Conservation (phyloP, 225 moss, liverwort and hornwort genomes). For the Bryoerythrophyllum caledonicum region DNA sequence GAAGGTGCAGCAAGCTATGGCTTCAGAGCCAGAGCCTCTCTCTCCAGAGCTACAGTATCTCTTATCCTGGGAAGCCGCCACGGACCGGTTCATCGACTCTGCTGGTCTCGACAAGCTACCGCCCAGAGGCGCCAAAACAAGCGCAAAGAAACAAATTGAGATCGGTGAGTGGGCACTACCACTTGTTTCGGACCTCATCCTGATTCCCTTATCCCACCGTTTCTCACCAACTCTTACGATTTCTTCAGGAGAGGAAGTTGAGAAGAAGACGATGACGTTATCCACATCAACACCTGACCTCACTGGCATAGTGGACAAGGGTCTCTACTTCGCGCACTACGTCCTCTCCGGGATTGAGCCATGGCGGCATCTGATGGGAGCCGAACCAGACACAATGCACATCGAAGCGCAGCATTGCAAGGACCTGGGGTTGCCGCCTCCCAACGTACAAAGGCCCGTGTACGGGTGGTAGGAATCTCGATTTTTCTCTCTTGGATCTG, state of each 20-base stretch:
- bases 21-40: constrained; percentile 90
- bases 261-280: constrained; percentile 77
- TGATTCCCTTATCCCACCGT: not conserved
- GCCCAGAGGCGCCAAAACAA: constrained; percentile 33
- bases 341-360: constrained; percentile 76
- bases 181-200: not conserved
- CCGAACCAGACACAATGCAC: constrained; percentile 58
- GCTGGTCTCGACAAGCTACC: constrained; percentile 71
- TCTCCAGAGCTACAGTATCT: constrained; percentile 79
- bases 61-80: constrained; percentile 98
- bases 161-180: constrained; percentile 38
- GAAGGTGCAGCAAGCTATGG: constrained; percentile 90
- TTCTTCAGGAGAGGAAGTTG: constrained; percentile 51
- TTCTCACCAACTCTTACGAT: constrained; percentile 6
- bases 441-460: constrained; percentile 74
- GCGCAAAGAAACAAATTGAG: constrained; percentile 30
- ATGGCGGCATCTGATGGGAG: constrained; percentile 59
- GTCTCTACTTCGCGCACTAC: constrained; percentile 62
- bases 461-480: constrained; percentile 76
- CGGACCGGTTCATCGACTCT: constrained; percentile 90
- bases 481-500: constrained; percentile 10
- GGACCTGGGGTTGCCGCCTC: constrained; percentile 85
- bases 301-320: constrained; percentile 53
- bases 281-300: constrained; percentile 77
- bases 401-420: constrained; percentile 79